These are phyloP conservation scores for Calonectria fujianensis DNA, from an alignment of 2,329 filamentous ascomycete species.

Conservation along the genomic window DNA sequence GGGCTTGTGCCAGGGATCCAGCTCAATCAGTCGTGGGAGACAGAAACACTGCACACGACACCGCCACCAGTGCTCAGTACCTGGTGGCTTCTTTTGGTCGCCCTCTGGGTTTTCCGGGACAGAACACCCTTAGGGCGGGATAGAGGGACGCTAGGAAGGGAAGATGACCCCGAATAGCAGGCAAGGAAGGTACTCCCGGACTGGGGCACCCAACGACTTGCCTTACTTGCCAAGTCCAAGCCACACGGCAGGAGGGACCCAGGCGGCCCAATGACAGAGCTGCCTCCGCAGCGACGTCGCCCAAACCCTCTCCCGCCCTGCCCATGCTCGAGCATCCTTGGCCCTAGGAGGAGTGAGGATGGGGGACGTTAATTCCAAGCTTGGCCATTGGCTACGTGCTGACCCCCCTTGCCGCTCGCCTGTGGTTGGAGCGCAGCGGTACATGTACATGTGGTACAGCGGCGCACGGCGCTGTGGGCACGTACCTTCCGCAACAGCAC, in stretches of 20 bases:
- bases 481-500: slow-evolving; percentile 19
- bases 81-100: slow-evolving; percentile 5
- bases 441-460: slow-evolving; percentile 33
- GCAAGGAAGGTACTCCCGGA: slow-evolving; percentile 35
- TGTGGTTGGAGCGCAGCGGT: slow-evolving; percentile 21
- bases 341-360: slow-evolving; percentile 7
- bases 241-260: slow-evolving; percentile 25
- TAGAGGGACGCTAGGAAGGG: slow-evolving; percentile 7
- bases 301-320: slow-evolving; percentile 21
- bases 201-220: slow-evolving; percentile 17
- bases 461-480: slow-evolving; percentile 7
- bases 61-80: too few species aligned
- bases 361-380: slow-evolving; percentile 16
- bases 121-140: slow-evolving; percentile 7
- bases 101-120: neutral
- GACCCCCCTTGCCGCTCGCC: slow-evolving; percentile 31
- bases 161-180: slow-evolving; percentile 31
- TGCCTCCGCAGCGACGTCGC: slow-evolving; percentile 50
- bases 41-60: slow-evolving; percentile 8
- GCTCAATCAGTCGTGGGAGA: neutral
- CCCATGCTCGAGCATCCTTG: slow-evolving; percentile 19
- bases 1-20: neutral
- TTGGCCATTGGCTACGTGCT: slow-evolving; percentile 43
- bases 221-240: slow-evolving; percentile 28
- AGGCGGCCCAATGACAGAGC: slow-evolving; percentile 40